These are phyloP conservation scores for Talaromyces funiculosus DNA, from an alignment of 2,329 filamentous ascomycete genomes.

Conservation along the genomic window DNA sequence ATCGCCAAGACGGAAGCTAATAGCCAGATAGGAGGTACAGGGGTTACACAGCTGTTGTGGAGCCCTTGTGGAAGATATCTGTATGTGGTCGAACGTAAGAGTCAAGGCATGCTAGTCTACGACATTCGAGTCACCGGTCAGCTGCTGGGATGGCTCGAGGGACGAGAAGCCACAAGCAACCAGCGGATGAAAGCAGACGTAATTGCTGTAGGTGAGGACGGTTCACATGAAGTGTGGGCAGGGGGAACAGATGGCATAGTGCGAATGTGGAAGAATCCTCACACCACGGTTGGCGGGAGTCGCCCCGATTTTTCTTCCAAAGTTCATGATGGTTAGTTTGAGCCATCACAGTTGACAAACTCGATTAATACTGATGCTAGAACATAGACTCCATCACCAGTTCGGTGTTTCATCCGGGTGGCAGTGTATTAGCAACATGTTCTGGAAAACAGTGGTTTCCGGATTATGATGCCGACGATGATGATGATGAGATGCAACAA, in stretches of 20 bases:
- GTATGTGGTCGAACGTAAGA: constrained; percentile 53
- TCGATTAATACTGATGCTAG: constrained; percentile 16
- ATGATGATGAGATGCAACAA: constrained; percentile 3
- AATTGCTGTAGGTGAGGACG: constrained; percentile 26
- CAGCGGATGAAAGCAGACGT: constrained; percentile 55
- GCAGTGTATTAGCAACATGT: constrained; percentile 45
- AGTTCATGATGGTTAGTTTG: constrained; percentile 40
- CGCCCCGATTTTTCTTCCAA: constrained; percentile 40
- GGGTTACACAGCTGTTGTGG: constrained; percentile 54
- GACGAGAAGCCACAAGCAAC: constrained; percentile 44
- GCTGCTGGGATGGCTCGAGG: constrained; percentile 46
- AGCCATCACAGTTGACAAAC: not conserved
- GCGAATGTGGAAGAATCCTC: constrained; percentile 46
- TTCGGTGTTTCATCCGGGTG: constrained; percentile 42
- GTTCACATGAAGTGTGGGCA: constrained; percentile 52
- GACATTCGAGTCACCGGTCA: constrained; percentile 53
- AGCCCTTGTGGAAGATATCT: constrained; percentile 54
- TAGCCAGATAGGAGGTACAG: constrained; percentile 42
- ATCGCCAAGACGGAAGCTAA: constrained; percentile 38
- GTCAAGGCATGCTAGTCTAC: constrained; percentile 52
- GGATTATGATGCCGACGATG: constrained; percentile 17
- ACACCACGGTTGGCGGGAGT: constrained; percentile 36
- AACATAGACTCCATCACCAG: constrained; percentile 41
- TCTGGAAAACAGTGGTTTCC: constrained; percentile 40
- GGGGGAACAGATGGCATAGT: constrained; percentile 54